Percentiles rank a stretch among this genome's conserved stretches.
Evolutionary conservation across 257 asterid genomes (phyloP).

Genomic region (Capsicum rhomboideum): DNA sequence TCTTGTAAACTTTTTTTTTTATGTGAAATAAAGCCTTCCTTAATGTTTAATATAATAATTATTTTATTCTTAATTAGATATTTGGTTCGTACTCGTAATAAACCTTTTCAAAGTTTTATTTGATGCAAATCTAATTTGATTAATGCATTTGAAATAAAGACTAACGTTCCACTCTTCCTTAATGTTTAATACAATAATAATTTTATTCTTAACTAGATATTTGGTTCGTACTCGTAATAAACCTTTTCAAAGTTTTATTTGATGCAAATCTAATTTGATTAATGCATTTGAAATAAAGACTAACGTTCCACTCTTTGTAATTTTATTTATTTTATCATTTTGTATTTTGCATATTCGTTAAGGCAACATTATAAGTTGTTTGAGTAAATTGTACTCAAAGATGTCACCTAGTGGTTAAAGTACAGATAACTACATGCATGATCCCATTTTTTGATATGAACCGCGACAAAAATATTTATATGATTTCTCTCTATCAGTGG

Average conservation of each 20-base stretch:
- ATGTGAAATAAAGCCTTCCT: not conserved
- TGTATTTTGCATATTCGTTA: no score
- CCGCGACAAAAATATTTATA: not conserved
- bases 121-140: no score
- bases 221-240: fast-evolving
- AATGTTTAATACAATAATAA: no score
- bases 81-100: fast-evolving
- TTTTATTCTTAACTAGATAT: not conserved
- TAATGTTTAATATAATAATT: not conserved
- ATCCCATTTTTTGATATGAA: not conserved
- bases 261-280: no score
- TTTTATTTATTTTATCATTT: no score
- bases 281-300: no score
- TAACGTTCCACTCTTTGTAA: no score
- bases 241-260: fast-evolving
- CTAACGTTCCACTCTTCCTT: no score
- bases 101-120: not conserved
- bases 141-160: no score
- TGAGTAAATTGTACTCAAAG: not conserved
- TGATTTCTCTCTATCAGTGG: not conserved
- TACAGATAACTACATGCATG: not conserved
- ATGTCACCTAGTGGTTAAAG: not conserved
- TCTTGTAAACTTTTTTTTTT: not conserved
- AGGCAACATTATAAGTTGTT: no score
- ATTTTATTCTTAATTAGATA: not conserved